These are phyloP conservation scores for Balakata baccata DNA, from an alignment of 345 rosid species.

Conservation along the genomic window DNA sequence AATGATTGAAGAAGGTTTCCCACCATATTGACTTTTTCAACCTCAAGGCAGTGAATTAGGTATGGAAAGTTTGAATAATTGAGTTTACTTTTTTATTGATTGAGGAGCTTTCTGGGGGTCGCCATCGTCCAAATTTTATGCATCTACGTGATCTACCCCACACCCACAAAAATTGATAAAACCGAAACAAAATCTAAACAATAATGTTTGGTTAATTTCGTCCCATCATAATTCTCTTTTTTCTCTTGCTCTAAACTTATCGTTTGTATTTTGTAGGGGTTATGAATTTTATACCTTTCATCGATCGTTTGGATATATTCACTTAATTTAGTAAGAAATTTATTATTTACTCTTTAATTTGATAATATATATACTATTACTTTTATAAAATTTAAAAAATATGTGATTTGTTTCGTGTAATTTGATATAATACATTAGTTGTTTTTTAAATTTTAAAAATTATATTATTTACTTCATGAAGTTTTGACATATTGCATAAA, in stretches of 20 bases:
- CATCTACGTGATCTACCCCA: neutral
- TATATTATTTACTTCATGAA: too few species aligned
- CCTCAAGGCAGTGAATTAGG: conserved; percentile 41
- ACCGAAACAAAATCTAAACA: neutral
- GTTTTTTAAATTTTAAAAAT: too few species aligned
- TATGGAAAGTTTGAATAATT: conserved; percentile 39
- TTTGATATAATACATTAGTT: too few species aligned
- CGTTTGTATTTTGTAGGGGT: too few species aligned
- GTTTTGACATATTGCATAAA: too few species aligned
- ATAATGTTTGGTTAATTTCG: neutral
- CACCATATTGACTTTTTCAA: conserved; percentile 36
- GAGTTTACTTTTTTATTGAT: conserved; percentile 22
- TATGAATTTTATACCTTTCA: too few species aligned
- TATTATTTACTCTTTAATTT: too few species aligned
- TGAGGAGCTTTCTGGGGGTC: neutral
- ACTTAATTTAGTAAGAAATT: too few species aligned
- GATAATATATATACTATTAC: too few species aligned
- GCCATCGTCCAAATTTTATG: neutral
- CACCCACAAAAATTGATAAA: neutral
- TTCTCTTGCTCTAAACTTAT: neutral
- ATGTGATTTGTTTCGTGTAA: too few species aligned
- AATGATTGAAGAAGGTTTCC: conserved; percentile 36
- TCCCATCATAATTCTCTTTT: neutral
- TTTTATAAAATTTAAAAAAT: too few species aligned
- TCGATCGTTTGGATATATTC: too few species aligned